Base-by-base conservation (phyloP, 768 basidiomycete species). In the Boletus subcaerulescens region DNA sequence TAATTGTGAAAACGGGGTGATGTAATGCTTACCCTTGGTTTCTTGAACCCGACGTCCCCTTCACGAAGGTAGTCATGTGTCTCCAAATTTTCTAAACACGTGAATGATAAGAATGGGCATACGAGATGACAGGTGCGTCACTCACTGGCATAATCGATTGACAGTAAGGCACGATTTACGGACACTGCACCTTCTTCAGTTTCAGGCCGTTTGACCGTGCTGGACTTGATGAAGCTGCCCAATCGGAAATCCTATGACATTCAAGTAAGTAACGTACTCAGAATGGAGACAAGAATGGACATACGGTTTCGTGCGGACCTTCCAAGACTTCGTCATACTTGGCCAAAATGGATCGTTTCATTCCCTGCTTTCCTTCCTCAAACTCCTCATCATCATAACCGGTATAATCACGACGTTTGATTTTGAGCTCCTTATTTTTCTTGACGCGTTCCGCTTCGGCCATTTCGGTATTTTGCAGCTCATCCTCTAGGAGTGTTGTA, bases 311-410 rank as follows among this genome's bases (percentile, higher is more conserved):
- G 38, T 80, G 80, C 3, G 82, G 68, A 11, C 90, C 89, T 53
- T 91, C 85, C 57, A 98, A 76, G 49, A 88, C 88, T 62, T 97
- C 92, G 61, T 98, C 96, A 64, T 98, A 98, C 71, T 98, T 98
- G 18, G 90, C 81, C 49, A 99, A 73, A 32, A 98, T 77, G 29
- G 90, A 81, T 26, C 85, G 82, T 67, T 91, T 94, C 78, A 86
- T 79, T n/a, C 90, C 91, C 48, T 81, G 84, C 44, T 77, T 80
- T 22, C 85, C 89, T 22, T 82, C 82, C 3, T 71, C 76, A 60
- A 98, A 98, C 65, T 98, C 97, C 5, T 96, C 94, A 63, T 98
- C 96, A 63, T 99, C 95, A 68, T 91, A 96, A 15, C 95, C 95
- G 0, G 92, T 94, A 66, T 98, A 98, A 66, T 91, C 89, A 24